Conservation (phyloP, 116 monocot genomes). For the Posidonia oceanica region DNA sequence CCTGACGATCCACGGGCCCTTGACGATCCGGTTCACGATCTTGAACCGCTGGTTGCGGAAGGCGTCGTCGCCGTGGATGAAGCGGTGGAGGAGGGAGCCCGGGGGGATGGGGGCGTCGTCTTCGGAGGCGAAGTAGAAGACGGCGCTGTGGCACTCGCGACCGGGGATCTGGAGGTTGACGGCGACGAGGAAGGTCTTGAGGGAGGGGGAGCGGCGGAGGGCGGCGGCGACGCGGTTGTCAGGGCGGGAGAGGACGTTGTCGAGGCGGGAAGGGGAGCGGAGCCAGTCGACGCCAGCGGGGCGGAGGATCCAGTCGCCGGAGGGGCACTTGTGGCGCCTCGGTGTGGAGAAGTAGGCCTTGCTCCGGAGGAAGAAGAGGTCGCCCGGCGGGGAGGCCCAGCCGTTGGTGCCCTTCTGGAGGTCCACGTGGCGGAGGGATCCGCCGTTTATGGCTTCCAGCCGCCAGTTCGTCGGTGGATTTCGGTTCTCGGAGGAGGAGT, state of each 20-base stretch:
- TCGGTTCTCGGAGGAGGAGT: no score
- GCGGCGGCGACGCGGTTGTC: conserved; percentile 57
- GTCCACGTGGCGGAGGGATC: conserved; percentile 65
- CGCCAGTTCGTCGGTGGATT: conserved; percentile 28
- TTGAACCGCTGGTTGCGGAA: conserved; percentile 84
- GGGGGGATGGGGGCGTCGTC: conserved; percentile 48
- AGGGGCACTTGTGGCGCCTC: conserved; percentile 43
- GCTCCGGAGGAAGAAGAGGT: conserved; percentile 63
- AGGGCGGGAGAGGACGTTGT: conserved; percentile 63
- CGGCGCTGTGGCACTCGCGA: conserved; percentile 70
- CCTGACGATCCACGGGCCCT: conserved; percentile 89
- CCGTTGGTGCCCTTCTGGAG: conserved; percentile 77
- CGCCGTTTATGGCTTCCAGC: conserved; percentile 46
- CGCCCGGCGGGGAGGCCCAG: conserved; percentile 84
- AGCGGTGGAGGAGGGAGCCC: conserved; percentile 55
- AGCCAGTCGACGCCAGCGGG: conserved; percentile 99
- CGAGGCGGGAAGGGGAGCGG: conserved; percentile 55
- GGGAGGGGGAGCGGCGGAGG: conserved; percentile 23
- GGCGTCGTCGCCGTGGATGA: conserved; percentile 72
- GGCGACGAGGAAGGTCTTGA: conserved; percentile 59
- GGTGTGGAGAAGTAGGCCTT: conserved; percentile 36
- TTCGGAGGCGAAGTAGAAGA: conserved; percentile 89
- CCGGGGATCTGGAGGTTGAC: conserved; percentile 81
- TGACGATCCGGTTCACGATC: conserved; percentile 86
- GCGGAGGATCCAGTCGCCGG: conserved; percentile 58